Evolutionary conservation across 345 rosid genomes (phyloP), one percentile per base, ranked within the genome.

Genomic region (Eucalyptus regnans): DNA sequence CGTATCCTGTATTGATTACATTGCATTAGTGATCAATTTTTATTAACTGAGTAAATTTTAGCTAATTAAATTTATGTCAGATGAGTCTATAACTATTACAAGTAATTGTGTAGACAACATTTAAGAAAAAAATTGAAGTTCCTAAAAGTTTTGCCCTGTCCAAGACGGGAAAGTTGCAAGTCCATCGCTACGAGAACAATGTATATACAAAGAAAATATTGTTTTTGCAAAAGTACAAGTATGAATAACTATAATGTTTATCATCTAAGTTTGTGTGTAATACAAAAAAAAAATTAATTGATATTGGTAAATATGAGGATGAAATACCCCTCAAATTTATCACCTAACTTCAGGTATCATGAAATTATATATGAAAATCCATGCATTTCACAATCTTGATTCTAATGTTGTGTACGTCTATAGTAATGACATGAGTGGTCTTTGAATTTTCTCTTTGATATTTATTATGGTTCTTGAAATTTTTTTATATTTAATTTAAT

Each of bases 131-230:
- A 11, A 0, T 2, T 23, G n/a, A 25, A 11, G n/a, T 58, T 58
- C 0, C n/a, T 58, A 4, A 58, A 58, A 10, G 5, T 4, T 58
- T 0, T 58, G 13, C n/a, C 3, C 1, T 58, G 64, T 2, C 64
- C 7, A 58, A 11, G 64, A 58, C 0, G 29, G 5, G 64, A 58
- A 58, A 58, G 64, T 58, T 58, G 64, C 64, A 4, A 58, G 64
- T 52, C 0, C 56, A 52, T 52, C 23, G 23, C 3, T 52, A 3
- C 9, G 56, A 51, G 56, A 52, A 52, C 56, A 17, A 52, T 52
- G 23, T 52, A 18, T 51, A 51, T 17, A 3, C 4, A 14, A 58
- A 23, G 64, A 58, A 58, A 58, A 1, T 1, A 58, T 25, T 25
- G 64, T 4, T 10, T 0, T 52, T 52, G 56, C 0, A 52, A 52